Percentiles rank a stretch among this genome's conserved stretches.
phyloP scores from a whole-genome alignment of 1,284 basidiomycete genomes.

The Ustilago trichophora region DNA sequence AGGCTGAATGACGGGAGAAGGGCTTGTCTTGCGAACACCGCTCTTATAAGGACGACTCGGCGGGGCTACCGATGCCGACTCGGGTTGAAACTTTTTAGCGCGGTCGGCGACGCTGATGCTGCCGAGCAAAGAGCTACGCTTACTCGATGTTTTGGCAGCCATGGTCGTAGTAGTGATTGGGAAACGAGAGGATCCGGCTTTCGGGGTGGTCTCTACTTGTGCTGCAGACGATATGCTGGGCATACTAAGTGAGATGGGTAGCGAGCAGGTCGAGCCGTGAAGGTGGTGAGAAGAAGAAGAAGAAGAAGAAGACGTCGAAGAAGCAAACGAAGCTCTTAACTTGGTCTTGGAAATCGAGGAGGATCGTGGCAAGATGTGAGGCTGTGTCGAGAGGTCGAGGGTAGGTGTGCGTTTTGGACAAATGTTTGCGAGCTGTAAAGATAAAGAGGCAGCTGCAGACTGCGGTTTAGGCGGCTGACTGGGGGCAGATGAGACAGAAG shows the following conservation, averaged over 20 bases:
- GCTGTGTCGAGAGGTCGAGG: constrained; percentile 13
- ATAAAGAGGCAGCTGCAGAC: background rate
- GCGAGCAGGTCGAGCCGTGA: constrained; percentile 1
- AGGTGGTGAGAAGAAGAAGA: background rate
- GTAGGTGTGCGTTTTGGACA: constrained; percentile 12
- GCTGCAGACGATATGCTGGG: background rate
- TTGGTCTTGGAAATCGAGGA: constrained; percentile 3
- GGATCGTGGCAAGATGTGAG: constrained; percentile 11
- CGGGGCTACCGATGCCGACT: background rate
- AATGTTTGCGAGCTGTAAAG: constrained; percentile 1
- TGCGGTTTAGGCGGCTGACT: background rate
- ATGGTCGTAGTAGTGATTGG: no score
- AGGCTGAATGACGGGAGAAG: background rate
- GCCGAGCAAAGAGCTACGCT: constrained; percentile 28
- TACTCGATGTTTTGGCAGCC: no score
- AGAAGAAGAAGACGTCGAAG: background rate
- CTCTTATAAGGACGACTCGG: background rate
- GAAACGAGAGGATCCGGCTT: constrained; percentile 6
- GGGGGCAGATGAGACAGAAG: background rate
- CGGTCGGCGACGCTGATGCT: constrained; percentile 28
- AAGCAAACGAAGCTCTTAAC: background rate
- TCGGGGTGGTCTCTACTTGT: constrained; percentile 4
- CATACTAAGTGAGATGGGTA: background rate
- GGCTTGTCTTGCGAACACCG: background rate
- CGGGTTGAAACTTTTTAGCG: constrained; percentile 16